phyloP scores from a whole-genome alignment of 441 rosid genomes.

The Theobroma grandiflorum region DNA sequence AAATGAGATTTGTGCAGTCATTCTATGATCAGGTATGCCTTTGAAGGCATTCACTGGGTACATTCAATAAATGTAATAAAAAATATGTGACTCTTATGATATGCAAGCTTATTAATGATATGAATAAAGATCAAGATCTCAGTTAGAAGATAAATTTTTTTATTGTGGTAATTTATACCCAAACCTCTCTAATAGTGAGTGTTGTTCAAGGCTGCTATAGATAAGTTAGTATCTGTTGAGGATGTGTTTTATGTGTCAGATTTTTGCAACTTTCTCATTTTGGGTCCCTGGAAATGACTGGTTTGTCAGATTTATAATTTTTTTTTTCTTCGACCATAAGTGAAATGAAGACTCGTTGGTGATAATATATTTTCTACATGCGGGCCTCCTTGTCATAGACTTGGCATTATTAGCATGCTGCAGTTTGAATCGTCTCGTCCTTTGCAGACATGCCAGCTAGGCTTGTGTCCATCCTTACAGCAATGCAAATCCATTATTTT shows the following conservation, averaged over 20 bases:
- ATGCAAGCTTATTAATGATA: not conserved
- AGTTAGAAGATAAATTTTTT: not conserved
- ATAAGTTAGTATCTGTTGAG: not conserved
- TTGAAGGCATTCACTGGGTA: constrained; percentile 6
- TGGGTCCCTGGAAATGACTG: not conserved
- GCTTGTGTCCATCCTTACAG: not conserved
- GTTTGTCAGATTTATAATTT: not conserved
- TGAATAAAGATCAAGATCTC: not conserved
- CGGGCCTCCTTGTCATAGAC: not conserved
- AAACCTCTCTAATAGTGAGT: not conserved
- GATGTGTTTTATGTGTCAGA: not conserved
- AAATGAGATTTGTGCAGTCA: not conserved
- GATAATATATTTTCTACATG: not conserved
- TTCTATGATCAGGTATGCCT: not conserved
- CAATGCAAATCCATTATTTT: not conserved
- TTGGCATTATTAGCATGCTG: not conserved
- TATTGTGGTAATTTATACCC: not conserved
- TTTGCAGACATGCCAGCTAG: not conserved
- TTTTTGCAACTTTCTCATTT: not conserved
- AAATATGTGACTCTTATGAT: not conserved
- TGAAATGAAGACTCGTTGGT: not conserved
- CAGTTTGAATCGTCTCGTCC: not conserved
- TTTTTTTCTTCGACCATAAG: not conserved
- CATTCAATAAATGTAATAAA: not conserved
- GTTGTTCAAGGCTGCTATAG: not conserved